Evolutionary conservation across 2,329 filamentous ascomycete species (phyloP), one percentile per base, ranked within the genome.

Genomic region (Stachybotrys elegans): DNA sequence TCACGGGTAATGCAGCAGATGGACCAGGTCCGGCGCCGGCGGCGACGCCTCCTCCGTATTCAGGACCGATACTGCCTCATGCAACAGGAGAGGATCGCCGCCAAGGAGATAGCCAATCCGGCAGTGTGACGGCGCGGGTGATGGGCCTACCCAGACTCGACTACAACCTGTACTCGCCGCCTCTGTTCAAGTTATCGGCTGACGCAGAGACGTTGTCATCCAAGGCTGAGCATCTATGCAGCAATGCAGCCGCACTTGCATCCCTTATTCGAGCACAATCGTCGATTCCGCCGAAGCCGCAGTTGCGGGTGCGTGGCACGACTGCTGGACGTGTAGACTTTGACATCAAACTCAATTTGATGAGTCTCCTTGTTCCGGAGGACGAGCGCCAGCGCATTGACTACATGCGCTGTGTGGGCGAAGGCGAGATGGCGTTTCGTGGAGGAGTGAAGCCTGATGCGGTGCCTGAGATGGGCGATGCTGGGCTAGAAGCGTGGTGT

Each of bases 281-380:
- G 13, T 69, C 70, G 1, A 63, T 80, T 1, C 76, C 76, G 17
- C 76, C 77, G 6, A 80, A 80, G 53, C 75, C 72, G 0, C 66
- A 73, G 48, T 67, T 80, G 19, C 66, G 71, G 43, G 68, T 80
- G 42, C 62, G 62, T 4, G 76, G 76, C 36, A 69, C 60, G 23
- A 67, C 69, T 22, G 62, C 65, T n/a, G 57, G 60, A 45, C 61
- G 55, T 48, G 52, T 72, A 23, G 76, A 79, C 56, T 80, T 81
- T 51, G 67, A 71, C 45, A 57, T 80, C 46, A 72, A 70, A 53
- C 60, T 79, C 34, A 80, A 80, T 55, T 61, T 79, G 16, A 75
- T 80, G 71, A 65, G 60, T 39, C 61, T 79, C 11, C 63, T 81
- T 5, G 65, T 79, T 2, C 67, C 75, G 0, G 70, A 75, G 3